Evolutionary conservation across 2,329 filamentous ascomycete species (phyloP).

Genomic region (Cladophialophora exuberans): DNA sequence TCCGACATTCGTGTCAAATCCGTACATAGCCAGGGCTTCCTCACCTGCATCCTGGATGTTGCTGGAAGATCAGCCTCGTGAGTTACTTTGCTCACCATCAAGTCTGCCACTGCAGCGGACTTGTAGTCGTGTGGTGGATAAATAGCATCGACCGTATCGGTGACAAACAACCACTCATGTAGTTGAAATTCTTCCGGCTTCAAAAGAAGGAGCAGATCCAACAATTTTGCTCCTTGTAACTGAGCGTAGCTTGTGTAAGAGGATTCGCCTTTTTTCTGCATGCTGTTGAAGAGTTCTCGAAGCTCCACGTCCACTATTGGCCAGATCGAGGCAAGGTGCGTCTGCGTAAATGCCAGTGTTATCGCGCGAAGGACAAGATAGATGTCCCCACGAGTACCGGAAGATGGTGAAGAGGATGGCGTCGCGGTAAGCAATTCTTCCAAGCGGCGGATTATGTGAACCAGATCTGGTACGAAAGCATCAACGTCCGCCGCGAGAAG

Average conservation of each 20-base stretch:
- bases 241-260: conserved; percentile 76
- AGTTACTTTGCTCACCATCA: conserved; percentile 17
- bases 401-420: conserved; percentile 86
- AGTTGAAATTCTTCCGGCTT: conserved; percentile 96
- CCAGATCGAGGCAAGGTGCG: conserved; percentile 85
- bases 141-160: conserved; percentile 94
- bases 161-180: conserved; percentile 97
- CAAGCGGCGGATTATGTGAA: conserved; percentile 76
- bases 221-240: conserved; percentile 89
- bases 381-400: conserved; percentile 82
- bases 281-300: conserved; percentile 68
- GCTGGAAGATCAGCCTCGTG: conserved; percentile 26
- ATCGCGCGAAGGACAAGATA: conserved; percentile 86
- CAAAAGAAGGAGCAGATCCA: conserved; percentile 83
- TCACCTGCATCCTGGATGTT: conserved; percentile 34
- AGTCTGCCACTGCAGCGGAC: conserved; percentile 75
- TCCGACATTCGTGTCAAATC: conserved; percentile 58
- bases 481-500: conserved; percentile 77
- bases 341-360: conserved; percentile 74
- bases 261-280: conserved; percentile 72
- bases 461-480: conserved; percentile 76
- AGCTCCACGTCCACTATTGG: conserved; percentile 86
- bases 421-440: conserved; percentile 85
- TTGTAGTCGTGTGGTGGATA: conserved; percentile 74
- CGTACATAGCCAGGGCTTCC: conserved; percentile 47